These are phyloP conservation scores for Rosa hybrid DNA, from an alignment of 331 rosid species.

Conservation along the genomic window DNA sequence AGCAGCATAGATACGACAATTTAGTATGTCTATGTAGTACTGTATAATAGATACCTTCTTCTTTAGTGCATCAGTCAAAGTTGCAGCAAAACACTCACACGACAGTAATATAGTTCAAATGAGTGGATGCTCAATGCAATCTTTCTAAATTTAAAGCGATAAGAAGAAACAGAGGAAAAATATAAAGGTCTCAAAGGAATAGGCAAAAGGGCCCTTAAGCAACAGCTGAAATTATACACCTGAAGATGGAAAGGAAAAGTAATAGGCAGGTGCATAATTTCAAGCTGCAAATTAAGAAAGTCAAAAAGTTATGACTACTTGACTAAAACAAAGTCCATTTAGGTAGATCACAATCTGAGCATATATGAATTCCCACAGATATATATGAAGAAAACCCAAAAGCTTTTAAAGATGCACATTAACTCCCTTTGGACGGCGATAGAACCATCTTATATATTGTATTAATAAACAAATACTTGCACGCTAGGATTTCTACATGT, in stretches of 20 bases:
- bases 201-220: no score
- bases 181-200: neutral
- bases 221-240: no score
- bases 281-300: neutral
- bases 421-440: neutral
- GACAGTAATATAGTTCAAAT: neutral
- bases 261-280: neutral
- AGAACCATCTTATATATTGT: neutral
- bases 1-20: neutral
- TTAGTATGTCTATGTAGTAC: neutral
- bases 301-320: neutral
- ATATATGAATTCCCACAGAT: neutral
- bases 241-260: no score
- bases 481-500: neutral
- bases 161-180: neutral
- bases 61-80: no score
- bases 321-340: neutral
- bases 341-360: neutral
- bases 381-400: neutral
- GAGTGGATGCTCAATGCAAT: neutral
- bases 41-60: constrained; percentile 11
- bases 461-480: neutral
- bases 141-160: neutral
- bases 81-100: neutral
- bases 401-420: neutral